These are phyloP conservation scores for Fraxinus ornus DNA, from an alignment of 305 asterid genomes.

Conservation along the genomic window DNA sequence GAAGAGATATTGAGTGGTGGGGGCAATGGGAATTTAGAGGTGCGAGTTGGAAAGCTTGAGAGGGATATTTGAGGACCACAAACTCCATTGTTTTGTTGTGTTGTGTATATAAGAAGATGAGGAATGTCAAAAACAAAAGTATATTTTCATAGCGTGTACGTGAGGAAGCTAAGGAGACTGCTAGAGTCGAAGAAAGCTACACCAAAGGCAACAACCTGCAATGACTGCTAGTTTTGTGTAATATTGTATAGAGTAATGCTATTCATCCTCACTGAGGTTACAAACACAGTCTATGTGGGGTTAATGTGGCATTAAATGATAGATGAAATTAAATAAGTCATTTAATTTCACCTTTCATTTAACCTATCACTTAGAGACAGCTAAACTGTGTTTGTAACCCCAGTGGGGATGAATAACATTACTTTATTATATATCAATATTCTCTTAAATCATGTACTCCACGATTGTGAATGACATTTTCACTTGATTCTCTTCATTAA, in stretches of 20 bases:
- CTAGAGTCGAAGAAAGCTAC: slow-evolving; percentile 8
- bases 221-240: too few species aligned
- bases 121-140: slow-evolving; percentile 27
- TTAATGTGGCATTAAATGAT: too few species aligned
- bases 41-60: slow-evolving; percentile 41
- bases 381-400: too few species aligned
- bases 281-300: too few species aligned
- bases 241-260: too few species aligned
- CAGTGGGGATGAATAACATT: too few species aligned
- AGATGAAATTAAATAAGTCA: too few species aligned
- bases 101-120: slow-evolving; percentile 11
- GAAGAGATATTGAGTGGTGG: slow-evolving; percentile 35
- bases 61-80: slow-evolving; percentile 63
- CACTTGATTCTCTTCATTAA: too few species aligned
- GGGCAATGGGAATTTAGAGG: slow-evolving; percentile 44
- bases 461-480: background rate
- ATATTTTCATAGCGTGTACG: slow-evolving; percentile 11
- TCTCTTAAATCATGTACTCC: background rate
- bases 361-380: too few species aligned
- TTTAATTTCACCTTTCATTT: too few species aligned
- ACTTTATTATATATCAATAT: too few species aligned
- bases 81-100: slow-evolving; percentile 24
- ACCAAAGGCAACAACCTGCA: background rate
- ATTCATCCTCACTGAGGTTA: too few species aligned
- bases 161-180: slow-evolving; percentile 24